Base-by-base conservation (phyloP, 2,329 filamentous ascomycete species). In the Ustulina deusta region DNA sequence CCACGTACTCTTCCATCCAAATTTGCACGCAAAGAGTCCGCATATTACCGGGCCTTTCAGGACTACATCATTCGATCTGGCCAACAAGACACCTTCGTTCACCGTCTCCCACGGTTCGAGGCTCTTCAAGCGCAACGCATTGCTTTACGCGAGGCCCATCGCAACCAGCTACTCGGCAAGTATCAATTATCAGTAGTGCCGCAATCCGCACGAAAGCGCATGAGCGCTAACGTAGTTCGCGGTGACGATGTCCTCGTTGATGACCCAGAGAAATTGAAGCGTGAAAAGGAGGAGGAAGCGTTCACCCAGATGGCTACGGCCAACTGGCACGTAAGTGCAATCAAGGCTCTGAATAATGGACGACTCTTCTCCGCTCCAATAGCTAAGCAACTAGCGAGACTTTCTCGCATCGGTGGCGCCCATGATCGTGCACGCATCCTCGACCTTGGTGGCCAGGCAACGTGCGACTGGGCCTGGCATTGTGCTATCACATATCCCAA, bases 391-490 rank as follows among this genome's bases (percentile, higher is more conserved):
- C 83, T 91, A 44, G 84, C 85, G 6, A 83, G 86, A 51, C 80
- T 87, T 32, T 88, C 86, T 27, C 82, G 82, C 68, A 82, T 85
- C 77, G 84, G 84, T 42, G 78, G 80, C 20, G 77, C 80, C 59
- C 82, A 83, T 66, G 82, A 87, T 65, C 86, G 89, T 27, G 82
- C 89, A 3, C 85, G 91, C 38, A 91, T 97, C 65, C 87, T 98
- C 29, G 95, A 98, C 77, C 89, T 97, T 38, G 94, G 93, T 56
- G 94, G 94, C 51, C 90, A 95, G 77, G 86, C 91, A 0, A 89
- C 92, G 15, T 95, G 93, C 77, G 94, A 97, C 79, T 99, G 96
- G 96, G 95, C 93, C 25, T 99, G 96, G 96, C 90, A 96, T 77
- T 92, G 93, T 65, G 94, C 96, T 0, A 85, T 92, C 56, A 91